A percentile compares a stretch with the other conserved stretches of the same genome.
Evolutionary conservation across 345 rosid genomes (phyloP).

Genomic region (Kandelia obovata): DNA sequence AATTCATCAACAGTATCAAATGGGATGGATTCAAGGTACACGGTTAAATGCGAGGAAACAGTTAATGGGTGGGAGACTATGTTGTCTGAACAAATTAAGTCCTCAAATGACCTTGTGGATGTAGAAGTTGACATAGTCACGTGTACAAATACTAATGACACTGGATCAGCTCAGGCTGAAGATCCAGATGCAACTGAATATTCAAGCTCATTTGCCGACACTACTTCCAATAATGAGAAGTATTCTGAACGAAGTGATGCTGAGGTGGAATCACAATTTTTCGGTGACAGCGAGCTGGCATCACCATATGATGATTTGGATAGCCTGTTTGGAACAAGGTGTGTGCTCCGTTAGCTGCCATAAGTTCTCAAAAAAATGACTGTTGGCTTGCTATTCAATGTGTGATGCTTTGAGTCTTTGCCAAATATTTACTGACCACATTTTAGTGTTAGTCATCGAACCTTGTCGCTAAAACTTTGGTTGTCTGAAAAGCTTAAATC

Average conservation of each 20-base stretch:
- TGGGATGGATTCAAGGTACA: constrained; percentile 26
- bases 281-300: constrained; percentile 47
- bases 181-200: constrained; percentile 86
- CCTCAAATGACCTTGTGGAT: constrained; percentile 37
- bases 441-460: background rate
- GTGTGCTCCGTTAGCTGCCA: constrained; percentile 2
- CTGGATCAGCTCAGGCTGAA: constrained; percentile 25
- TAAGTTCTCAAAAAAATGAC: background rate
- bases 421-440: background rate
- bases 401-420: too few species aligned
- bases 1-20: constrained; percentile 24
- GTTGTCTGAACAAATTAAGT: constrained; percentile 20
- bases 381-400: background rate
- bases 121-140: constrained; percentile 38
- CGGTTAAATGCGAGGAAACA: constrained; percentile 30
- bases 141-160: constrained; percentile 25
- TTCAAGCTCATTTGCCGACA: constrained; percentile 81
- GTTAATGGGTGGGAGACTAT: constrained; percentile 15
- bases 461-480: background rate
- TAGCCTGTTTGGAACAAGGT: constrained; percentile 59
- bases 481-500: background rate
- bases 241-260: constrained; percentile 56
- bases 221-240: constrained; percentile 47
- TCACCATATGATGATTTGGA: constrained; percentile 53
- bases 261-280: constrained; percentile 73